Evolutionary conservation across 768 basidiomycete species (phyloP).

Genomic region (Podaxis sp.): DNA sequence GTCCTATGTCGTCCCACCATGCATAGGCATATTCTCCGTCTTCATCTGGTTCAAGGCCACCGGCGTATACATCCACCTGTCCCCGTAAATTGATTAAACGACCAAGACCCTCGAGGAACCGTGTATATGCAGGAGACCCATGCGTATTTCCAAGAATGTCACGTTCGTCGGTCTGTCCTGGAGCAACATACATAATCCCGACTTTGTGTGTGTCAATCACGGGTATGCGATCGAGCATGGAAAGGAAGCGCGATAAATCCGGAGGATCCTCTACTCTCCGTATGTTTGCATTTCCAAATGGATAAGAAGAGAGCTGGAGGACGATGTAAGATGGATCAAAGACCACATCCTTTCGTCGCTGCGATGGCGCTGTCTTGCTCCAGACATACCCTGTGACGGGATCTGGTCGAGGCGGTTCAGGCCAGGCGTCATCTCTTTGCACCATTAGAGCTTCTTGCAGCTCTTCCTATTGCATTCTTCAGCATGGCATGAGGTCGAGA

Average conservation of each 20-base stretch:
- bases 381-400: slow-evolving; percentile 85
- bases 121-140: slow-evolving; percentile 92
- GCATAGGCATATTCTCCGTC: slow-evolving; percentile 98
- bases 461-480: slow-evolving; percentile 18
- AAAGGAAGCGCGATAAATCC: slow-evolving; percentile 12
- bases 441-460: slow-evolving; percentile 22
- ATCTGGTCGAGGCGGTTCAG: slow-evolving; percentile 46
- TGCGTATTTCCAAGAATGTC: slow-evolving; percentile 89
- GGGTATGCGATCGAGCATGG: slow-evolving; percentile 69
- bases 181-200: slow-evolving; percentile 93
- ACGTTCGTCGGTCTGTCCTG: slow-evolving; percentile 77
- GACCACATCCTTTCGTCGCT: slow-evolving; percentile 79
- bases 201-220: slow-evolving; percentile 98
- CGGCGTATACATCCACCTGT: slow-evolving; percentile 89
- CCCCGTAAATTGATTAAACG: slow-evolving; percentile 83
- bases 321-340: slow-evolving; percentile 85
- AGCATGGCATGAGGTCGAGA: not conserved
- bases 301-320: slow-evolving; percentile 76
- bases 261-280: slow-evolving; percentile 45
- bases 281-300: slow-evolving; percentile 36
- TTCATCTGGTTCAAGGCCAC: slow-evolving; percentile 84
- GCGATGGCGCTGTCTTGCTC: slow-evolving; percentile 83
- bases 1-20: slow-evolving; percentile 98
- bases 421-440: slow-evolving; percentile 14
- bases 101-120: slow-evolving; percentile 89